Evolutionary conservation across 805 yeast species (phyloP).

Genomic region (Candida parachauliodes): DNA sequence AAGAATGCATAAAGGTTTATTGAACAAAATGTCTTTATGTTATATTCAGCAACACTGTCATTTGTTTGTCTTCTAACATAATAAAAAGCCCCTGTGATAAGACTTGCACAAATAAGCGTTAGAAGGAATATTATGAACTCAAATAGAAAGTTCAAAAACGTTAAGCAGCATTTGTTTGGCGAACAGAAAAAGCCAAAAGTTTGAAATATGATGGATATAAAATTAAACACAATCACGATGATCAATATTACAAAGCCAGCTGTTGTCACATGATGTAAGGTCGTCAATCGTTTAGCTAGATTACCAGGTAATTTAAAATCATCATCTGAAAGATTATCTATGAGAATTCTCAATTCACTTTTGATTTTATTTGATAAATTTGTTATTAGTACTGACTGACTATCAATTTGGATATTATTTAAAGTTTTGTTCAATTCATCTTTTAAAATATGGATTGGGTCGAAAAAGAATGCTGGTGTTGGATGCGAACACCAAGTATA

Average conservation of each 20-base stretch:
- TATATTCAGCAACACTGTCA: constrained; percentile 43
- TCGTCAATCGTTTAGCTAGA: constrained; percentile 42
- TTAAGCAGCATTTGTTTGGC: constrained; percentile 43
- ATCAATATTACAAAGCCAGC: constrained; percentile 51
- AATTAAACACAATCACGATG: constrained; percentile 31
- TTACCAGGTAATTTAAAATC: constrained; percentile 51
- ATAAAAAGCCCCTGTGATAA: constrained; percentile 61
- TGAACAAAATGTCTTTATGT: constrained; percentile 52
- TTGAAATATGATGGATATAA: constrained; percentile 48
- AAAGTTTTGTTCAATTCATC: constrained; percentile 25
- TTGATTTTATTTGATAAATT: constrained; percentile 12
- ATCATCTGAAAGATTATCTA: constrained; percentile 21
- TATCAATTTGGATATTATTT: constrained; percentile 20
- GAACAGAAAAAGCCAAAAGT: constrained; percentile 37
- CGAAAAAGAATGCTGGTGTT: constrained; percentile 51
- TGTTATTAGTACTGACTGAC: constrained; percentile 19
- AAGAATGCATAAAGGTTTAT: constrained; percentile 52
- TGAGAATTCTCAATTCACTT: constrained; percentile 19
- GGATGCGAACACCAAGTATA: constrained; percentile 54
- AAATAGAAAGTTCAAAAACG: constrained; percentile 42
- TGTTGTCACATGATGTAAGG: constrained; percentile 46
- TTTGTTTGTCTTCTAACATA: constrained; percentile 51
- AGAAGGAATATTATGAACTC: constrained; percentile 44
- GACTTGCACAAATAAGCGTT: constrained; percentile 46
- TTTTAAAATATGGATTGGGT: constrained; percentile 42